phyloP scores from a whole-genome alignment of 331 rosid species.

The Quercus phellos region DNA sequence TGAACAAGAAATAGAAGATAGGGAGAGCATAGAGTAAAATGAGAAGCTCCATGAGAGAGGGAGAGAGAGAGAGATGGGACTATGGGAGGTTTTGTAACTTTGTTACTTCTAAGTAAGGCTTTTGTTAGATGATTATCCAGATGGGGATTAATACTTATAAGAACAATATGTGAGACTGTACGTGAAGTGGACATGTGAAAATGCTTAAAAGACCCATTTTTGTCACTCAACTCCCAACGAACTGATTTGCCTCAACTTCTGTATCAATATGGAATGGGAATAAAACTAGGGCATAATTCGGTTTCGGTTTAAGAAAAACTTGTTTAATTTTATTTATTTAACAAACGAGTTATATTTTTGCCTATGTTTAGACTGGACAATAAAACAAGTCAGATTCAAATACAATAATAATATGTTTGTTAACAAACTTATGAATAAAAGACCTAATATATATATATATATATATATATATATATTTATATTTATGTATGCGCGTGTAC shows the following conservation, averaged over 20 bases:
- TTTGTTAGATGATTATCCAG: slow-evolving; percentile 18
- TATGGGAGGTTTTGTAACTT: too few relatives aligned
- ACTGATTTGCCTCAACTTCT: slow-evolving; percentile 4
- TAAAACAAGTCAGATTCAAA: too few relatives aligned
- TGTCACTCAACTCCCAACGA: slow-evolving; percentile 64
- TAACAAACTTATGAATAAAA: too few relatives aligned
- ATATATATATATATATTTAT: too few relatives aligned
- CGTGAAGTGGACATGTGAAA: slow-evolving; percentile 25
- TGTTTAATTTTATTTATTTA: too few relatives aligned
- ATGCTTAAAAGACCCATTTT: slow-evolving; percentile 15
- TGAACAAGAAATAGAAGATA: slow-evolving; percentile 36
- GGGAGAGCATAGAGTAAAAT: slow-evolving; percentile 27
- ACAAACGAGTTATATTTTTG: too few relatives aligned
- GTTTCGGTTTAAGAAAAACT: too few relatives aligned
- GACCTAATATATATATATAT: too few relatives aligned
- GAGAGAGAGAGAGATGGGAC: neutral
- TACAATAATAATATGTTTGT: too few relatives aligned
- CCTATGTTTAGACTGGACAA: too few relatives aligned
- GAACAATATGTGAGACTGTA: neutral
- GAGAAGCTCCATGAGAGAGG: slow-evolving; percentile 48
- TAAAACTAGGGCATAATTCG: too few relatives aligned
- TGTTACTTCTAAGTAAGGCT: neutral
- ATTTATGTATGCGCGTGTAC: accelerated
- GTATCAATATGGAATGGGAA: neutral
- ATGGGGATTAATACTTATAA: slow-evolving; percentile 20